Conservation (phyloP, 1,139 yeast species). For the Hemisphaericaspora subhashii region DNA sequence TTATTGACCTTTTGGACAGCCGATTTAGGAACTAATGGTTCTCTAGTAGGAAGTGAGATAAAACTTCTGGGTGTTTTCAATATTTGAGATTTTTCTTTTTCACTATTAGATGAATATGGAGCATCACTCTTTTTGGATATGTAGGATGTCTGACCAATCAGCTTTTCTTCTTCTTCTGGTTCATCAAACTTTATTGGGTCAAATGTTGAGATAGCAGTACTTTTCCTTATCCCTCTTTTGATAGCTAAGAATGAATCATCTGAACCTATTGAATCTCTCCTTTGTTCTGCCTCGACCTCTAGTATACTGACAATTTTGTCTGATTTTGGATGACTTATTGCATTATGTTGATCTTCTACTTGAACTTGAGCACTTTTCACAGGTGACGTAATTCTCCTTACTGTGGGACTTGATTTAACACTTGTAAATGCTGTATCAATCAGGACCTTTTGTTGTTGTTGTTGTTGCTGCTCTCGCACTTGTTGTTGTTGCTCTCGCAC, state of each 20-base stretch:
- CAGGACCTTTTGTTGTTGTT: not conserved
- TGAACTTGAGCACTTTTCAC: not conserved
- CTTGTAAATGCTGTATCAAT: not conserved
- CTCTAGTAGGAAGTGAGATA: constrained; percentile 42
- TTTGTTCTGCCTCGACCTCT: no score
- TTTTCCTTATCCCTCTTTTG: constrained; percentile 39
- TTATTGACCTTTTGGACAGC: constrained; percentile 12
- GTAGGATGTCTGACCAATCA: no score
- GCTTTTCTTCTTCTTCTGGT: not conserved
- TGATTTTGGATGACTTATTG: not conserved
- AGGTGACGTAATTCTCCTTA: not conserved
- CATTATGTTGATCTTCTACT: not conserved
- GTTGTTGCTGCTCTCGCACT: no score
- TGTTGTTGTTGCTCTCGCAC: no score
- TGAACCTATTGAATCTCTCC: no score
- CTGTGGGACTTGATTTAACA: not conserved
- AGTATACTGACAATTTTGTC: not conserved
- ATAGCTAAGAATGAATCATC: constrained; percentile 36
- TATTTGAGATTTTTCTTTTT: constrained; percentile 3
- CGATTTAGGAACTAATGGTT: constrained; percentile 34
- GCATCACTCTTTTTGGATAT: constrained; percentile 6
- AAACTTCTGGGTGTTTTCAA: constrained; percentile 34
- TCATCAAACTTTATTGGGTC: not conserved
- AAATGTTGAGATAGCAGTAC: constrained; percentile 30
- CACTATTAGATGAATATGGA: not conserved